A percentile compares a stretch with the other conserved stretches of the same genome.
Conservation (phyloP, 306 rosid species). For the Dryas octopetala region DNA sequence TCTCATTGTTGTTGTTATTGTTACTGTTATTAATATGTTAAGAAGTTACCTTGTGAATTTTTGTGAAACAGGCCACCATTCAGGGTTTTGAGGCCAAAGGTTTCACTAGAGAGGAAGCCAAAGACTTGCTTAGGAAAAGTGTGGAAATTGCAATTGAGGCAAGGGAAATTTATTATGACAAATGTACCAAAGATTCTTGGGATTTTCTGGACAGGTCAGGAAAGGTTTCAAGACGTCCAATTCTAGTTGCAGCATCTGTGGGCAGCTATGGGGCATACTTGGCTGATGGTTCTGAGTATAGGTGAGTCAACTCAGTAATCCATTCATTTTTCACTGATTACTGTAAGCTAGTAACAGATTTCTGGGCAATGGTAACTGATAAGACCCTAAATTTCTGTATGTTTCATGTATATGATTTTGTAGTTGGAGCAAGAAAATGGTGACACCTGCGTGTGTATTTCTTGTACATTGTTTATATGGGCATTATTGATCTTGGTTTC, state of each 20-base stretch:
- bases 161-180: slow-evolving; percentile 57
- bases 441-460: not conserved
- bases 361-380: not conserved
- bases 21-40: not conserved
- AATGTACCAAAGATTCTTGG: slow-evolving; percentile 55
- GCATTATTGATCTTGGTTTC: not conserved
- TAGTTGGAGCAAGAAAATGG: not conserved
- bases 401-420: not conserved
- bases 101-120: slow-evolving; percentile 61
- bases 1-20: not conserved
- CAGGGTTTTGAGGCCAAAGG: slow-evolving; percentile 93
- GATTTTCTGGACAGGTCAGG: slow-evolving; percentile 39
- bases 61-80: slow-evolving; percentile 65
- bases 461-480: not conserved
- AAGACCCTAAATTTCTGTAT: not conserved
- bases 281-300: slow-evolving; percentile 73
- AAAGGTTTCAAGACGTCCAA: slow-evolving; percentile 39
- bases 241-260: slow-evolving; percentile 82
- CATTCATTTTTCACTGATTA: not conserved
- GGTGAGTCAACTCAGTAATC: slow-evolving; percentile 26
- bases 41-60: not conserved
- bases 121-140: slow-evolving; percentile 62
- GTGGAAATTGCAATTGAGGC: slow-evolving; percentile 83
- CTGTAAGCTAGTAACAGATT: not conserved
- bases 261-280: slow-evolving; percentile 94